Conservation (phyloP, 306 rosid genomes). For the Fragaria vesca region DNA sequence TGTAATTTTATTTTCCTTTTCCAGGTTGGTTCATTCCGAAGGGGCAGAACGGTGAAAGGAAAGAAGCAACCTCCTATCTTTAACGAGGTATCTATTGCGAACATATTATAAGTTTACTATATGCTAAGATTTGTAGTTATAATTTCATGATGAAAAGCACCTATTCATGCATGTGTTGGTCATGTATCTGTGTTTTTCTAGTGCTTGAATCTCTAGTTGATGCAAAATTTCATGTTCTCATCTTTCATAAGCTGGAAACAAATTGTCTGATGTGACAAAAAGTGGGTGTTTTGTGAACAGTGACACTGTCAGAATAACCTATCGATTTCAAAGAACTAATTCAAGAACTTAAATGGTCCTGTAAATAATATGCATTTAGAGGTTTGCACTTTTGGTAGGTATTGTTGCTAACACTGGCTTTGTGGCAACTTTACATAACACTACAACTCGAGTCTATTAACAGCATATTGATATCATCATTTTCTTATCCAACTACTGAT, state of each 20-base stretch:
- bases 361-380: background rate
- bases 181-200: background rate
- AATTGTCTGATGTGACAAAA: background rate
- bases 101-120: slow-evolving; percentile 9
- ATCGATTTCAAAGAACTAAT: background rate
- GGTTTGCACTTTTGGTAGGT: background rate
- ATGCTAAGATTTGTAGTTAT: background rate
- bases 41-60: slow-evolving; percentile 86
- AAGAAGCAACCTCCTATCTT: slow-evolving; percentile 78
- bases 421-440: background rate
- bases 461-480: slow-evolving; percentile 12
- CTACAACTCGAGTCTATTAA: background rate
- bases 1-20: background rate
- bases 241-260: background rate
- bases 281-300: background rate
- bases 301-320: background rate
- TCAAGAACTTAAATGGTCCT: background rate
- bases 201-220: slow-evolving; percentile 2
- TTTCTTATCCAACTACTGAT: slow-evolving; percentile 20
- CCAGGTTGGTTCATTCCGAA: slow-evolving; percentile 85
- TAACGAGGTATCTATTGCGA: slow-evolving; percentile 62
- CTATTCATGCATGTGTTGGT: background rate
- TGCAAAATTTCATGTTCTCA: background rate
- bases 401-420: background rate
- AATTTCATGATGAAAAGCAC: background rate